phyloP scores from a whole-genome alignment of 768 basidiomycete species.

The Nidularia sp. region DNA sequence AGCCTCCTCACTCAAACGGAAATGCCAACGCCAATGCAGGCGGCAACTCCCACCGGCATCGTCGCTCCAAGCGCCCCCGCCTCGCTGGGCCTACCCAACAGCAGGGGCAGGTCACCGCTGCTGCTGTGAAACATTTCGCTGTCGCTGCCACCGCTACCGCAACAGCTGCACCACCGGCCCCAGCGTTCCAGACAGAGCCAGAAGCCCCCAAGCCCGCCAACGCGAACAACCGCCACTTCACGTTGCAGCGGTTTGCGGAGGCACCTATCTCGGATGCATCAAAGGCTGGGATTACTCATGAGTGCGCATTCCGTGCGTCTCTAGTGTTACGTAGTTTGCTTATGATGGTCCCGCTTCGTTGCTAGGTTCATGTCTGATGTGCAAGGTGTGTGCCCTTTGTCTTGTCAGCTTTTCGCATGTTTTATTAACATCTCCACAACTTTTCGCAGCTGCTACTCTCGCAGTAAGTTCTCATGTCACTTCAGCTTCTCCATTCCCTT shows the following conservation, averaged over 20 bases:
- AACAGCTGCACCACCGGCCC: background rate
- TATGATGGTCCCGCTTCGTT: background rate
- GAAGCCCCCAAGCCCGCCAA: background rate
- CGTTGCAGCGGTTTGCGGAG: conserved; percentile 22
- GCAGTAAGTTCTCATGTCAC: no score
- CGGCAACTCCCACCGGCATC: no score
- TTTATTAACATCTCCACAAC: no score
- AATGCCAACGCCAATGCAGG: no score
- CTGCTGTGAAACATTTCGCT: background rate
- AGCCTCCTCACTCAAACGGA: no score
- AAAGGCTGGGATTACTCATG: conserved; percentile 37
- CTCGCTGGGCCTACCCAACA: conserved; percentile 1
- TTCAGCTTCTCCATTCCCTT: no score
- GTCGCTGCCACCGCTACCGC: background rate
- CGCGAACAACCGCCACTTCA: conserved; percentile 17
- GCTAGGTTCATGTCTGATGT: conserved; percentile 41
- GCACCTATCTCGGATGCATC: conserved; percentile 34
- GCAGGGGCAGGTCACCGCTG: no score
- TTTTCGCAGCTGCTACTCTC: no score
- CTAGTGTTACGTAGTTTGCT: background rate
- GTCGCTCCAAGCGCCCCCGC: conserved; percentile 1
- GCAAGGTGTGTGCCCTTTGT: conserved; percentile 24
- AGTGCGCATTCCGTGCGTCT: conserved; percentile 22
- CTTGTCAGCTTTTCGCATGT: no score
- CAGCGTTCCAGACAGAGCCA: background rate